Evolutionary conservation across 805 yeast species (phyloP).

Genomic region (Lipomyces yamadae): DNA sequence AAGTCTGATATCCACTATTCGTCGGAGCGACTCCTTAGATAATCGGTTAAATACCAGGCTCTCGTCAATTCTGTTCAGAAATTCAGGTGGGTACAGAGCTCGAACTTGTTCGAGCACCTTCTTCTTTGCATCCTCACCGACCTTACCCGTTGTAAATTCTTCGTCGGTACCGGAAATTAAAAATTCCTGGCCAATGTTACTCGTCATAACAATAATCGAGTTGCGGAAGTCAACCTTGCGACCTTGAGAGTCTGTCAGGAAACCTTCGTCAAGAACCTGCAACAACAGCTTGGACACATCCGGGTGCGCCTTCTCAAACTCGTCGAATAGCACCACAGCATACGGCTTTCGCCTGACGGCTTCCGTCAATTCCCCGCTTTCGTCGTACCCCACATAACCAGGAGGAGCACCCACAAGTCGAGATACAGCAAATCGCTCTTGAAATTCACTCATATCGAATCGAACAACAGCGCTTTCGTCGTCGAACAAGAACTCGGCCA

Average conservation of each 20-base stretch:
- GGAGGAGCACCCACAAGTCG: conserved; percentile 97
- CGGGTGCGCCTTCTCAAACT: conserved; percentile 95
- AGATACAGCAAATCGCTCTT: conserved; percentile 89
- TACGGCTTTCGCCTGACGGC: conserved; percentile 95
- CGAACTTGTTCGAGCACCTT: conserved; percentile 72
- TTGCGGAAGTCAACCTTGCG: conserved; percentile 92
- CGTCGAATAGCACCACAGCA: conserved; percentile 90
- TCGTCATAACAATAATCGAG: conserved; percentile 94
- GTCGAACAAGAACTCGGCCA: conserved; percentile 90
- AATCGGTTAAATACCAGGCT: conserved; percentile 90
- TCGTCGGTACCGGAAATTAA: conserved; percentile 64
- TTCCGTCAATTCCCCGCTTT: conserved; percentile 91
- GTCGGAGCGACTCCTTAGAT: conserved; percentile 72
- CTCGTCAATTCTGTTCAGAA: conserved; percentile 91
- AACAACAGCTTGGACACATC: conserved; percentile 89
- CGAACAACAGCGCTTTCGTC: conserved; percentile 85
- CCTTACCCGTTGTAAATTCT: conserved; percentile 52
- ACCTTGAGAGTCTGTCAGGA: conserved; percentile 93
- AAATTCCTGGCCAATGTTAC: conserved; percentile 93
- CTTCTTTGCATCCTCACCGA: conserved; percentile 57
- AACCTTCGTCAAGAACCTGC: conserved; percentile 95
- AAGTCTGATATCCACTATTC: conserved; percentile 84
- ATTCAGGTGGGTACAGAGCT: conserved; percentile 87
- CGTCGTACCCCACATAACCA: conserved; percentile 95
- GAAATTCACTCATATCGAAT: conserved; percentile 98